Base-by-base conservation (phyloP, 495 filamentous ascomycete genomes). In the Viridothelium virens region DNA sequence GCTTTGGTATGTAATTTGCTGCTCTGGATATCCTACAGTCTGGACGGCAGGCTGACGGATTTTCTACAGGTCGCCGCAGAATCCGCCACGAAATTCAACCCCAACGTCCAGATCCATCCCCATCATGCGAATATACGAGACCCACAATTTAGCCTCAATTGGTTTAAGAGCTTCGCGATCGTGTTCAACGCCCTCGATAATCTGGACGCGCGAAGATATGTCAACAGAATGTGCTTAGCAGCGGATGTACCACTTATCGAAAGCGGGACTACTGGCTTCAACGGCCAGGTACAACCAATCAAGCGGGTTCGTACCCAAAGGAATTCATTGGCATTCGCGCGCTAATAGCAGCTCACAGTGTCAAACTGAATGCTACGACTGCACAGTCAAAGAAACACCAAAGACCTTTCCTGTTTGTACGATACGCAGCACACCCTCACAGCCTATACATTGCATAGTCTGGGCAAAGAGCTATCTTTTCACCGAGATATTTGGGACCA, bases 101-200 rank as follows among this genome's bases (percentile, higher is more conserved):
- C 93, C 4, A 84, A 86, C 67, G 88, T 92, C 65, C 91, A 90
- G 74, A 86, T 99, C 66, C 85, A 91, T 68, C 92, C 94, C 48
- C 86, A 96, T 71, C 93, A 97, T 79, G 91, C 89, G 46, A 96
- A 97, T 70, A 96, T 99, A 72, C 97, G 96, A 76, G 95, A 97
- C 69, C 68, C 83, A n/a, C 82, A 89, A 67, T 99, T 97, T 81
- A 89, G 89, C 69, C 83, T 96, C 63, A 86, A 89, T 37, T 97
- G 91, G 91, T 99, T 97, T 72, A 81, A 84, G 70, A 73, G 78
- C 18, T 99, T 97, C 73, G 80, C 81, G 38, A 74, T 97, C 2
- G 92, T 97, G 3, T 97, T 99, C 79, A 99, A 99, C 77, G 94
- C 94, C 37, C 82, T 99, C 25, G 94, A 99, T 75, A 99, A 99